Conservation (phyloP, 2,329 filamentous ascomycete species). For the Cryphonectria naterciae region DNA sequence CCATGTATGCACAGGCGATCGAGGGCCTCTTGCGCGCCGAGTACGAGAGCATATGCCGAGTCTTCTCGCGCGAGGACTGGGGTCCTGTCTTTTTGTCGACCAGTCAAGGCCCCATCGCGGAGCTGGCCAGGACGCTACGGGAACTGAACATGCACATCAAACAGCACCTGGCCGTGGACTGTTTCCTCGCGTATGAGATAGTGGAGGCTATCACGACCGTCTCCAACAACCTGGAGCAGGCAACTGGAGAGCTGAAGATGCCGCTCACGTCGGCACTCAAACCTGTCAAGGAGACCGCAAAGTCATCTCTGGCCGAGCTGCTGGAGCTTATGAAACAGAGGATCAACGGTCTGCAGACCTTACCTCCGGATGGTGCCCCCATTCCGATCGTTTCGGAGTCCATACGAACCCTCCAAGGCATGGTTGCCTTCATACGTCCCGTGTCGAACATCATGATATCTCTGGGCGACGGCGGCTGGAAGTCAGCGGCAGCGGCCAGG, state of each 20-base stretch:
- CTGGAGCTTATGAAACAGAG: slow-evolving; percentile 81
- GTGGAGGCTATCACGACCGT: slow-evolving; percentile 85
- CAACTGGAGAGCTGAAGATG: slow-evolving; percentile 83
- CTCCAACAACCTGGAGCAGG: slow-evolving; percentile 77
- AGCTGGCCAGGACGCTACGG: slow-evolving; percentile 82
- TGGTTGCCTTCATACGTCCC: slow-evolving; percentile 84
- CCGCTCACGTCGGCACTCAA: slow-evolving; percentile 84
- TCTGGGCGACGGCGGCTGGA: slow-evolving; percentile 91
- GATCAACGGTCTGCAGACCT: slow-evolving; percentile 64
- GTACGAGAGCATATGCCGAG: slow-evolving; percentile 84
- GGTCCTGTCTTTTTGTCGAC: slow-evolving; percentile 77
- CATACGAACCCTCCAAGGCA: slow-evolving; percentile 82
- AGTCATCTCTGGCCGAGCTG: slow-evolving; percentile 79
- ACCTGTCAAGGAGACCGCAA: slow-evolving; percentile 89
- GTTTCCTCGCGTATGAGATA: slow-evolving; percentile 93
- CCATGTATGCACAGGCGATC: slow-evolving; percentile 84
- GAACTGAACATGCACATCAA: slow-evolving; percentile 92
- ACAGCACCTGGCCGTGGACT: slow-evolving; percentile 83
- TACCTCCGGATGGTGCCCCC: slow-evolving; percentile 79
- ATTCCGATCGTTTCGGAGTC: slow-evolving; percentile 80
- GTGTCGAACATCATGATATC: slow-evolving; percentile 90
- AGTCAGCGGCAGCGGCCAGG: slow-evolving; percentile 55
- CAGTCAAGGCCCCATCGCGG: slow-evolving; percentile 75
- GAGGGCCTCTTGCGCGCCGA: slow-evolving; percentile 87
- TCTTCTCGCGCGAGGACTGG: slow-evolving; percentile 88